These are phyloP conservation scores for Acacia crassicarpa DNA, from an alignment of 306 rosid genomes.

Conservation along the genomic window DNA sequence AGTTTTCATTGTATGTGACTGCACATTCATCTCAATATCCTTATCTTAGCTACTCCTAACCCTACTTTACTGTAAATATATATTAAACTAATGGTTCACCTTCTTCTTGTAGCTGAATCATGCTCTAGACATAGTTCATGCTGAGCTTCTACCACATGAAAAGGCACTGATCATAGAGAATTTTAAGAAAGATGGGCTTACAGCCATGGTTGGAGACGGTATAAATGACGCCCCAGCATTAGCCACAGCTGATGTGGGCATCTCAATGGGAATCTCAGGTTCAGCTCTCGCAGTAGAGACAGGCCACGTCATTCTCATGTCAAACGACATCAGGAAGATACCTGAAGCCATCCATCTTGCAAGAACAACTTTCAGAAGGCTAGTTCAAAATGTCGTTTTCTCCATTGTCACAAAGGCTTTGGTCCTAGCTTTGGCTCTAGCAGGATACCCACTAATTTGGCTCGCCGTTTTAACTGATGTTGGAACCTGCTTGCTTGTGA, in stretches of 20 bases:
- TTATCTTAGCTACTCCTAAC: too few relatives aligned
- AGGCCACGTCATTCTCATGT: conserved; percentile 68
- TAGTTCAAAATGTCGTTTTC: conserved; percentile 59
- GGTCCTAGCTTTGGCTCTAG: conserved; percentile 66
- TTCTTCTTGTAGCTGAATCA: conserved; percentile 52
- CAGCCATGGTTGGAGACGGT: conserved; percentile 84
- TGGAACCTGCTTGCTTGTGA: conserved; percentile 82
- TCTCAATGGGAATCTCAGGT: conserved; percentile 93
- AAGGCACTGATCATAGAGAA: conserved; percentile 58
- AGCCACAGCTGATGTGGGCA: conserved; percentile 79
- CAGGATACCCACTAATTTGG: conserved; percentile 89
- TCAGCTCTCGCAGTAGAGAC: conserved; percentile 84
- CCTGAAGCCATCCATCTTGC: conserved; percentile 73
- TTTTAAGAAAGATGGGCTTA: conserved; percentile 61
- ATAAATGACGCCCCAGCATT: conserved; percentile 88
- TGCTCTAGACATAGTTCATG: conserved; percentile 59
- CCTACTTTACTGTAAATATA: too few relatives aligned
- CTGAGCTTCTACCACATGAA: conserved; percentile 84
- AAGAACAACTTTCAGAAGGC: conserved; percentile 54
- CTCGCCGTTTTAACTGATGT: conserved; percentile 93
- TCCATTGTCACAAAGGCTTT: conserved; percentile 60
- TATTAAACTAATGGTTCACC: background rate
- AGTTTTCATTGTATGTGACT: too few relatives aligned
- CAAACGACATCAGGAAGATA: conserved; percentile 75
- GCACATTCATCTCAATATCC: too few relatives aligned